Conservation (phyloP, 2,329 filamentous ascomycete genomes). For the Conoideocrella luteorostrata region DNA sequence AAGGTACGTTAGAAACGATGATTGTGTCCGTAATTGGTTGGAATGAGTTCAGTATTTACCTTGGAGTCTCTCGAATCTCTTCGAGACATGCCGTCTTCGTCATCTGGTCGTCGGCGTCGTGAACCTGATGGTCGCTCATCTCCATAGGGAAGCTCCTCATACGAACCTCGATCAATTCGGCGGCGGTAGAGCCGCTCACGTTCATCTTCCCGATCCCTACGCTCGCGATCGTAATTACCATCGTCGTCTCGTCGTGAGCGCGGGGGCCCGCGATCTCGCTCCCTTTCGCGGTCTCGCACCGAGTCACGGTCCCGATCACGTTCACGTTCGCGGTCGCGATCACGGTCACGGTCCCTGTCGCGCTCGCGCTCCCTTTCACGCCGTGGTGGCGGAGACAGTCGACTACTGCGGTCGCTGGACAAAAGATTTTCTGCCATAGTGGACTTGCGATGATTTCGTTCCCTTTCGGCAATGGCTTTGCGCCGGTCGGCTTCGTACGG, state of each 20-base stretch:
- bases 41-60: too few relatives aligned
- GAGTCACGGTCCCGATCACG: constrained; percentile 21
- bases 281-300: constrained; percentile 29
- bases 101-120: constrained; percentile 71
- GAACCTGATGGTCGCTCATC: constrained; percentile 61
- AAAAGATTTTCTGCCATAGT: constrained; percentile 60
- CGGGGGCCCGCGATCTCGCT: constrained; percentile 33
- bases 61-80: constrained; percentile 63
- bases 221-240: constrained; percentile 75
- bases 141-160: constrained; percentile 88
- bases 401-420: constrained; percentile 43
- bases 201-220: constrained; percentile 82
- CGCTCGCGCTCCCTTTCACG: constrained; percentile 38
- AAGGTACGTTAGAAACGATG: constrained; percentile 22
- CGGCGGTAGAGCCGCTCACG: constrained; percentile 83
- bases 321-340: constrained; percentile 27
- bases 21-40: too few relatives aligned
- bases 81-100: constrained; percentile 63
- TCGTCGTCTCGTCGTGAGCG: constrained; percentile 56
- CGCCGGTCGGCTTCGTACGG: constrained; percentile 92
- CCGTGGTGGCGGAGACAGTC: constrained; percentile 34
- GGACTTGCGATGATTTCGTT: constrained; percentile 84
- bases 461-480: constrained; percentile 87
- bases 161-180: constrained; percentile 65
- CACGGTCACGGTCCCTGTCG: constrained; percentile 35